These are phyloP conservation scores for Ceratopteris richardii DNA, from an alignment of 75 land plant species.

Conservation along the genomic window DNA sequence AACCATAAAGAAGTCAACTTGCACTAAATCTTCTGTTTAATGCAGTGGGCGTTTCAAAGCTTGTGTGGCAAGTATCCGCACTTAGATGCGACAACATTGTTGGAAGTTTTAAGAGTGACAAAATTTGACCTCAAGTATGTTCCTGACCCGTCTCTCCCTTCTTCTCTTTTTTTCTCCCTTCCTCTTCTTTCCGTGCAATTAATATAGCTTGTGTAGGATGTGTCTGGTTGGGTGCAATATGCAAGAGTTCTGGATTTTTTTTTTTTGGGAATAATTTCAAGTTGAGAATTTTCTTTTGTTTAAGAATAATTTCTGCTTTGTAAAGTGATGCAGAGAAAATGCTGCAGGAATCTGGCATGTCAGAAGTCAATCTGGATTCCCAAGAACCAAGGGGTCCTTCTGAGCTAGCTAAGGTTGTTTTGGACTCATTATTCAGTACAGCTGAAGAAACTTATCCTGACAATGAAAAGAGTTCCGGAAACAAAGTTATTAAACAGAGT, in stretches of 20 bases:
- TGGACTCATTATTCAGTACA: neutral
- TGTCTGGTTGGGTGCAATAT: too few species aligned
- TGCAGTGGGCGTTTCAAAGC: neutral
- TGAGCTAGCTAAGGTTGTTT: neutral
- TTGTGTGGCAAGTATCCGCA: neutral
- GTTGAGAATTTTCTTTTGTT: neutral
- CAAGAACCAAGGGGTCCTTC: neutral
- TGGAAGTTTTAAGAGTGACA: neutral
- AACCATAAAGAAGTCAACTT: too few species aligned
- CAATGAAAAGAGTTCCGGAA: too few species aligned
- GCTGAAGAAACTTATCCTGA: neutral
- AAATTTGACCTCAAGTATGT: neutral
- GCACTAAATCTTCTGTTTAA: too few species aligned
- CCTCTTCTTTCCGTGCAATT: too few species aligned
- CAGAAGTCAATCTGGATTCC: neutral
- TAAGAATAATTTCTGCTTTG: neutral
- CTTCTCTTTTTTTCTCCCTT: too few species aligned
- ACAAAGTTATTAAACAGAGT: too few species aligned
- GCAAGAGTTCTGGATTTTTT: too few species aligned
- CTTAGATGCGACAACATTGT: neutral
- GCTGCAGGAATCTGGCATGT: neutral
- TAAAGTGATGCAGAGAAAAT: conserved; percentile 5
- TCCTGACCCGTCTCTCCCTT: too few species aligned
- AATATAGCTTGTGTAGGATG: too few species aligned
- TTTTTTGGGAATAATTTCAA: too few species aligned